These are phyloP conservation scores for Rickenella mellea DNA, from an alignment of 768 basidiomycete genomes.

Conservation along the genomic window DNA sequence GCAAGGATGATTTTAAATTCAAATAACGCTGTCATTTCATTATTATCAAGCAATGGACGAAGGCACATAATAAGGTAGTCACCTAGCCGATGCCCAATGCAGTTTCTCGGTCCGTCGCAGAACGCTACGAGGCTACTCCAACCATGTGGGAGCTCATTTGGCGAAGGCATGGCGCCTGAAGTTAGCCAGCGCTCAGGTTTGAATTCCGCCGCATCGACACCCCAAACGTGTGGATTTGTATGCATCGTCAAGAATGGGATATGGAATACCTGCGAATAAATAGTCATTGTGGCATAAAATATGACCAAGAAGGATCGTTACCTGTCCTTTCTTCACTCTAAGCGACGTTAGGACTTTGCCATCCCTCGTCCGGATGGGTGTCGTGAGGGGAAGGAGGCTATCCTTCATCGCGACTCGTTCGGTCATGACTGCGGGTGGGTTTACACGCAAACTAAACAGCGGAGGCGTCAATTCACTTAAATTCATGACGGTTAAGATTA, in stretches of 20 bases:
- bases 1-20: slow-evolving; percentile 10
- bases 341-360: no score
- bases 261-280: slow-evolving; percentile 4
- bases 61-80: no score
- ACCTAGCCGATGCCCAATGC: slow-evolving; percentile 12
- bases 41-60: no score
- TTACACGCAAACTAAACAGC: no score
- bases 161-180: slow-evolving; percentile 1
- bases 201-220: slow-evolving; percentile 18
- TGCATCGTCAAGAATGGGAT: slow-evolving; percentile 16
- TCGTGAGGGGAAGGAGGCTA: slow-evolving; percentile 48
- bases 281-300: slow-evolving; percentile 4
- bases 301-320: no score
- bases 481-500: slow-evolving; percentile 31
- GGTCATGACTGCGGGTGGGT: neutral
- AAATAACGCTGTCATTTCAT: slow-evolving; percentile 4
- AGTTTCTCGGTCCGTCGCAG: slow-evolving; percentile 11
- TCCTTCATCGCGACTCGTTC: slow-evolving; percentile 31
- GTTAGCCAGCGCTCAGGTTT: slow-evolving; percentile 23
- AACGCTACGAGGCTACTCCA: slow-evolving; percentile 10
- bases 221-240: slow-evolving; percentile 16
- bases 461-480: slow-evolving; percentile 14
- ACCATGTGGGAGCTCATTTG: slow-evolving; percentile 5
- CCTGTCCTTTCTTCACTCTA: no score
- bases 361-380: no score